Evolutionary conservation across 1,284 basidiomycete genomes (phyloP).

Genomic region (Microbotryum lychnidis-dioicae): DNA sequence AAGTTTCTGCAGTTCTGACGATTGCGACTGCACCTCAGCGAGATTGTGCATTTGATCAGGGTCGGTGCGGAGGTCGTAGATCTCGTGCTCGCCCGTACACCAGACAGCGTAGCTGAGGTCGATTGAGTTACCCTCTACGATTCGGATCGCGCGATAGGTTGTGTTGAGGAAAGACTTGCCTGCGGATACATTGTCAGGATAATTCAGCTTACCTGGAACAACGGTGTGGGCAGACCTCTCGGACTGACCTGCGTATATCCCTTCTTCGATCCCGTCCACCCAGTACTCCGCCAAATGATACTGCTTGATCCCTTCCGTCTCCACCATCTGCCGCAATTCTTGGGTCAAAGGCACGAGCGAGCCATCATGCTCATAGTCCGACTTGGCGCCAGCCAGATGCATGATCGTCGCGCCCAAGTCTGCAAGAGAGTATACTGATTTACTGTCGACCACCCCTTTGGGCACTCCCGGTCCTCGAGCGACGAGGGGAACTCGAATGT

Average conservation of each 20-base stretch:
- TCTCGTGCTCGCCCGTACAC: slow-evolving; percentile 40
- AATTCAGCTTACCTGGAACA: too few species aligned
- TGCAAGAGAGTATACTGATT: slow-evolving; percentile 34
- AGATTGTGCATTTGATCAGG: slow-evolving; percentile 37
- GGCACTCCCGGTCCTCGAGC: slow-evolving; percentile 35
- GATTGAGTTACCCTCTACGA: slow-evolving; percentile 31
- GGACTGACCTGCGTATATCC: slow-evolving; percentile 28
- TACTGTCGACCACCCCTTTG: slow-evolving; percentile 25
- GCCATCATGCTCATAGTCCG: slow-evolving; percentile 37
- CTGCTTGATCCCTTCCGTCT: slow-evolving; percentile 3
- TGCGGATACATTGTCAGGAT: too few species aligned
- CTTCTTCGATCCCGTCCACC: slow-evolving; percentile 35
- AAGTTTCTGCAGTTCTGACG: neutral
- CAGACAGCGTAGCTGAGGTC: slow-evolving; percentile 37
- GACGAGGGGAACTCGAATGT: slow-evolving; percentile 28
- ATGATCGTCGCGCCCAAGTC: slow-evolving; percentile 38
- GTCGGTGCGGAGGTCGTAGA: slow-evolving; percentile 36
- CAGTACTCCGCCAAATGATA: slow-evolving; percentile 37
- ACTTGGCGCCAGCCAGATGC: slow-evolving; percentile 36
- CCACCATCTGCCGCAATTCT: neutral
- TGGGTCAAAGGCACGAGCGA: slow-evolving; percentile 30
- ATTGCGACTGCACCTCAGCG: slow-evolving; percentile 2
- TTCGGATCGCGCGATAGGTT: slow-evolving; percentile 37
- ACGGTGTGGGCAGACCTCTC: too few species aligned
- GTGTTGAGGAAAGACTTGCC: slow-evolving; percentile 19